These are phyloP conservation scores for Lepidium didymum DNA, from an alignment of 345 rosid species.

Conservation along the genomic window DNA sequence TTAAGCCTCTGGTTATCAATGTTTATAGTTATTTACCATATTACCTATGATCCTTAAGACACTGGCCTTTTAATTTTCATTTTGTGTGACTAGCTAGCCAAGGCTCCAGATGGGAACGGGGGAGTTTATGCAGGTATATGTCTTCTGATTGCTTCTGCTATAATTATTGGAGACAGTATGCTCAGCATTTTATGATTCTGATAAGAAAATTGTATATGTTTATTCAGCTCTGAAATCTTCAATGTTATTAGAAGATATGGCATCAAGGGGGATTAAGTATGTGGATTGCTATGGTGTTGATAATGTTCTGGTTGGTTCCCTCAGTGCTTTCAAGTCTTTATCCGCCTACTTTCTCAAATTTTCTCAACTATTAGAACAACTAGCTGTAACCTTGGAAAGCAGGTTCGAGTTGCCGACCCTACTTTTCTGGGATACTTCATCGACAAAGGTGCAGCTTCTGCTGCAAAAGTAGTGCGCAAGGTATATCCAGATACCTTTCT, in stretches of 20 bases:
- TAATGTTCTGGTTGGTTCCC: slow-evolving; percentile 70
- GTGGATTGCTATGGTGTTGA: slow-evolving; percentile 97
- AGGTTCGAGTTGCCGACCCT: slow-evolving; percentile 99
- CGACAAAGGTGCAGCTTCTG: slow-evolving; percentile 84
- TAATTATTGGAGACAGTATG: neutral
- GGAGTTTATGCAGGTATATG: slow-evolving; percentile 81
- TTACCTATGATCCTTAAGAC: neutral
- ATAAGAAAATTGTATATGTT: slow-evolving; percentile 3
- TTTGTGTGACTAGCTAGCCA: slow-evolving; percentile 63
- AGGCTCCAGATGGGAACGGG: slow-evolving; percentile 98
- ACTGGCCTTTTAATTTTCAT: slow-evolving; percentile 9
- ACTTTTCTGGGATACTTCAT: slow-evolving; percentile 94
- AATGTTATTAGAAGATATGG: slow-evolving; percentile 84
- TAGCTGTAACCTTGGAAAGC: slow-evolving; percentile 30
- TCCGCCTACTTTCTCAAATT: neutral
- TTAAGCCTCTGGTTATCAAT: neutral
- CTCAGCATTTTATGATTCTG: slow-evolving; percentile 12
- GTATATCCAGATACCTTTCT: slow-evolving; percentile 29
- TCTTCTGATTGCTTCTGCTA: neutral
- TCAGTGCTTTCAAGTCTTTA: neutral
- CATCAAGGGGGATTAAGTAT: slow-evolving; percentile 74
- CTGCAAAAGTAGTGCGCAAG: slow-evolving; percentile 98
- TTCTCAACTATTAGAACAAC: neutral
- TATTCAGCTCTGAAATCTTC: slow-evolving; percentile 74
- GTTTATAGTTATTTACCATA: neutral